phyloP scores from a whole-genome alignment of 1,284 basidiomycete species.

The Cryptococcus jaspeensis region DNA sequence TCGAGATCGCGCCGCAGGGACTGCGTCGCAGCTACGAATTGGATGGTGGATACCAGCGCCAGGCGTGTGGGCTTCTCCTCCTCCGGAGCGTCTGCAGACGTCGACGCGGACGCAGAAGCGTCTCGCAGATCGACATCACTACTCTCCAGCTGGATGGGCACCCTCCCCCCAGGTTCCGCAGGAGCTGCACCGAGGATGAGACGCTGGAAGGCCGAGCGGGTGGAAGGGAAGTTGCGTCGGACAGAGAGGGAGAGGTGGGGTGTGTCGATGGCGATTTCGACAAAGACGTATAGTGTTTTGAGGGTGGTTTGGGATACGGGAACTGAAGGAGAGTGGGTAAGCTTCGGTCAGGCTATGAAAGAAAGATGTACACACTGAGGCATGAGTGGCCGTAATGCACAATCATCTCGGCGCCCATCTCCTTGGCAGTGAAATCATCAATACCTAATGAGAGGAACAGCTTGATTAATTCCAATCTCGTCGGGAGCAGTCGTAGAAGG shows the following conservation, averaged over 20 bases:
- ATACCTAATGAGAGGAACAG: conserved; percentile 56
- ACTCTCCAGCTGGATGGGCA: conserved; percentile 43
- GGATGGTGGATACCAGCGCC: conserved; percentile 90
- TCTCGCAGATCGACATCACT: conserved; percentile 13
- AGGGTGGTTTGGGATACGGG: conserved; percentile 87
- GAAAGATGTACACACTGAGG: conserved; percentile 63
- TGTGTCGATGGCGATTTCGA: conserved; percentile 89
- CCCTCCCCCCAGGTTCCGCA: conserved; percentile 35
- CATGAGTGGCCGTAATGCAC: conserved; percentile 99
- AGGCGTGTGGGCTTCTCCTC: conserved; percentile 61
- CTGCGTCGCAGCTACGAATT: conserved; percentile 88
- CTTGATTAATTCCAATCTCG: background rate
- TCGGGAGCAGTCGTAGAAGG: background rate
- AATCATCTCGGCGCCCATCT: conserved; percentile 96
- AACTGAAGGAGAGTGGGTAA: conserved; percentile 56
- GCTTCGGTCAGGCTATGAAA: background rate
- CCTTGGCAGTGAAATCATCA: conserved; percentile 95
- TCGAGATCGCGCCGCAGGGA: conserved; percentile 74
- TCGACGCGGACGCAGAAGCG: conserved; percentile 5
- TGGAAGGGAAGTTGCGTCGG: conserved; percentile 82
- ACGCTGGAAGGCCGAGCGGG: conserved; percentile 42
- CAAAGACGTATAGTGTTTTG: conserved; percentile 96
- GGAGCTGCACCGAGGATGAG: conserved; percentile 40
- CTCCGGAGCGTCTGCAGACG: background rate
- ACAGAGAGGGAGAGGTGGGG: conserved; percentile 76